A percentile compares a stretch with the other conserved stretches of the same genome.
These are phyloP conservation scores for Yamadazyma atlantica DNA, from an alignment of 1,139 yeast species.

Conservation along the genomic window DNA sequence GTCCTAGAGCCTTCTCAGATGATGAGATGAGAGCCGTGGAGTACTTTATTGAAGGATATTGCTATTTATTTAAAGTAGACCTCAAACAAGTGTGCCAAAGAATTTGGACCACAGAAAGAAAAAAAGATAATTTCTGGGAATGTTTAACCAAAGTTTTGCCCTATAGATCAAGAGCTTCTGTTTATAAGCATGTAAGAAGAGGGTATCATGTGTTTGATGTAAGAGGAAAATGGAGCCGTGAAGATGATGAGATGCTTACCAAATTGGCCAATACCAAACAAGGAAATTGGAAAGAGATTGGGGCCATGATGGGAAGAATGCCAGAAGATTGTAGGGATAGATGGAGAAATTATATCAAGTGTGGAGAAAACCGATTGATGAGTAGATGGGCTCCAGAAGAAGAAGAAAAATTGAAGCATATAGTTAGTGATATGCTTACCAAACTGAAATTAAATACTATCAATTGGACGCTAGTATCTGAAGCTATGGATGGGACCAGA, in stretches of 20 bases:
- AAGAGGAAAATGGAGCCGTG: constrained; percentile 85
- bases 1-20: constrained; percentile 51
- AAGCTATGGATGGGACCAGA: constrained; percentile 82
- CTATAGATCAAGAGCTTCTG: constrained; percentile 79
- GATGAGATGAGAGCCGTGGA: constrained; percentile 74
- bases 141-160: constrained; percentile 74
- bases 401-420: constrained; percentile 58
- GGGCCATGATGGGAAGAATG: constrained; percentile 80
- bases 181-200: constrained; percentile 89
- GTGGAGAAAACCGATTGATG: constrained; percentile 71
- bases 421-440: constrained; percentile 48
- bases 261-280: constrained; percentile 64
- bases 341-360: constrained; percentile 92
- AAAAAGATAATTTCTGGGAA: constrained; percentile 90
- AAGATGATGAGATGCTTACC: constrained; percentile 70
- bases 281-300: constrained; percentile 86
- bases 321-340: constrained; percentile 97
- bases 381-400: constrained; percentile 81
- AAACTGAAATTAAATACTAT: constrained; percentile 34
- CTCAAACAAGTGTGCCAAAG: constrained; percentile 73
- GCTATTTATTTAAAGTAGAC: constrained; percentile 57
- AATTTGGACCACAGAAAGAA: constrained; percentile 84
- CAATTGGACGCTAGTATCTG: constrained; percentile 91
- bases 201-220: constrained; percentile 83
- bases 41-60: constrained; percentile 67